phyloP scores from a whole-genome alignment of 1,139 yeast species.

The Nadsonia starkeyi-henricii region DNA sequence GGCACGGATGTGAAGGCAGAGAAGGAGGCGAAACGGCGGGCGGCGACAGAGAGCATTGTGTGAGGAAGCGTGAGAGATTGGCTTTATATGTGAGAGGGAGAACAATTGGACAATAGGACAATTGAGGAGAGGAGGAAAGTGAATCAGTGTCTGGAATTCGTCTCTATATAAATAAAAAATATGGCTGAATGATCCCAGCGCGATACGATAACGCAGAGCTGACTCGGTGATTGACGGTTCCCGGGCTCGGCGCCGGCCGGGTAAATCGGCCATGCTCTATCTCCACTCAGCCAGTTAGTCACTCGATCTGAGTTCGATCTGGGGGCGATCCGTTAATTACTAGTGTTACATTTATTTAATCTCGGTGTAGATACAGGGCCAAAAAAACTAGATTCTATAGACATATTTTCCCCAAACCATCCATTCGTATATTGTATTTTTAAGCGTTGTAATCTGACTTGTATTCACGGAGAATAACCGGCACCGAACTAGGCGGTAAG shows the following conservation, averaged over 20 bases:
- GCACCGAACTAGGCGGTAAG: constrained; percentile 92
- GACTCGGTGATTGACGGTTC: neutral
- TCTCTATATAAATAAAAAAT: neutral
- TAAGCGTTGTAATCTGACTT: constrained; percentile 33
- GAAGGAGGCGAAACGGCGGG: constrained; percentile 1
- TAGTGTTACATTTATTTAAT: no score
- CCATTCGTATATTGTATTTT: neutral
- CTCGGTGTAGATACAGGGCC: no score
- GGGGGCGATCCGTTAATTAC: no score
- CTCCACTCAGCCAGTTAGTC: no score
- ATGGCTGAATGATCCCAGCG: neutral
- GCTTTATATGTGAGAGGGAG: neutral
- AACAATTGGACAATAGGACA: no score
- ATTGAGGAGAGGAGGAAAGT: no score
- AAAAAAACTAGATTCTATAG: no score
- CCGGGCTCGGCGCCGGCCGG: neutral
- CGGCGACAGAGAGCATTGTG: constrained; percentile 5
- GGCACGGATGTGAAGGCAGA: constrained; percentile 5
- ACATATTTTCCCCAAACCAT: no score
- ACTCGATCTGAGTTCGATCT: no score
- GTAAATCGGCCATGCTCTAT: no score
- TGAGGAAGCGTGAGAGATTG: neutral
- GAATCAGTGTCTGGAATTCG: no score
- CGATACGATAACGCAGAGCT: neutral
- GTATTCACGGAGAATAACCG: constrained; percentile 88